Base-by-base conservation (phyloP, 2,329 filamentous ascomycete genomes). In the Cladobotryum protrusum region DNA sequence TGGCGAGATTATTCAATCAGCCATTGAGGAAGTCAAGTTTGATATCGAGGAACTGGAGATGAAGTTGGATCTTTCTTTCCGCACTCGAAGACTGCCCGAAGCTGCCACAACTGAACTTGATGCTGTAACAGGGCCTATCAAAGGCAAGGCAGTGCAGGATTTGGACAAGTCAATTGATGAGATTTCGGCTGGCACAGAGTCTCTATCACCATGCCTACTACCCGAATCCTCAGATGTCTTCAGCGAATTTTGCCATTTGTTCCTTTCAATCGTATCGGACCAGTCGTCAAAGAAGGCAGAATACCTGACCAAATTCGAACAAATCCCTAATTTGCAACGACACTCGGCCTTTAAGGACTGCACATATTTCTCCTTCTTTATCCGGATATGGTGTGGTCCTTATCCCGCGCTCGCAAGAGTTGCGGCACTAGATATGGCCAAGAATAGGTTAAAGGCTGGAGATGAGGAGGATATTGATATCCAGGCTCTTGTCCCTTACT, bases 401-500 rank as follows among this genome's bases (percentile, higher is more conserved):
- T 85, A 85, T 61, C 85, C 88, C 6, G 81, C 81, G 2, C 70
- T 87, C 42, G 84, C 83, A 3, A 82, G 87, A 54, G 76, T 79
- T 48, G 78, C 83, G 8, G 88, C 90, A 11, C 68, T 96, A 44
- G 81, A 83, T 37, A 75, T 82, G 61, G 77, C 82, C 13, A 80
- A 82, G 52, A 73, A 73, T 29, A 73, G 75, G 20, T 64, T 89
- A 15, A 78, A 79, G 47, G 66, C 69, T 9, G 67, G 68, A 13
- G 74, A 77, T 51, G 67, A 68, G 11, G 75, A 77, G 52, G 73
- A 71, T 48, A 62, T 79, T 7, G 87, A 96, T 63, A 76, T 91
- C 44, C 92, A 97, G 63, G 79, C 82, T 11, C 65, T 96, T 15
- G 63, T 96, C n/a, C 92, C 92, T 2, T 96, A 95, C 67, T 73